A percentile compares a stretch with the other conserved stretches of the same genome.
phyloP scores from a whole-genome alignment of 139 green algal species.

The Pseudopediastrum boryanum region DNA sequence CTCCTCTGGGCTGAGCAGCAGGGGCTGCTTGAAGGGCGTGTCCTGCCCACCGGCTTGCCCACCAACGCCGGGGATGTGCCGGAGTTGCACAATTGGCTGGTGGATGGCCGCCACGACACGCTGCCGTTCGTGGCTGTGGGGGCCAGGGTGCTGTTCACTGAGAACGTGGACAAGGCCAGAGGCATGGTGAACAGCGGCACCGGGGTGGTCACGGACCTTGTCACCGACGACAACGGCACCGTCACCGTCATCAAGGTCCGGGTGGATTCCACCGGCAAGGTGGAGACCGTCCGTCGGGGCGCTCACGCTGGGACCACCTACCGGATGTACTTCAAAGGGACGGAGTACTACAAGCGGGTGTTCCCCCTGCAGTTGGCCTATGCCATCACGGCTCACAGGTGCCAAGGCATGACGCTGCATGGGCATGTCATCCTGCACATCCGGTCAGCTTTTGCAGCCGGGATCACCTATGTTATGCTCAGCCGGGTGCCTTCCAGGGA shows the following conservation, averaged over 20 bases:
- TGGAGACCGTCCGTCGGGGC: not conserved
- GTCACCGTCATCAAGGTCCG: not conserved
- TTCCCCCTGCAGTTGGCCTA: conserved; percentile 15
- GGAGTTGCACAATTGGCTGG: not conserved
- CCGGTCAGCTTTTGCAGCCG: conserved; percentile 1
- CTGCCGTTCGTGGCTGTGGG: not conserved
- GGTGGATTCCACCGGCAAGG: not conserved
- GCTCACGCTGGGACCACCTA: not conserved
- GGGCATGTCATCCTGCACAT: conserved; percentile 1
- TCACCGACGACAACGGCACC: not conserved
- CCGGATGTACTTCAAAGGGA: not conserved
- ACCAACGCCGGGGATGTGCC: not conserved
- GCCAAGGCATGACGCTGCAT: not conserved
- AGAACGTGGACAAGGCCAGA: not conserved
- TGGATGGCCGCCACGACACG: not conserved
- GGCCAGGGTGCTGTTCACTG: not conserved
- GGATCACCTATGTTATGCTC: conserved; percentile 16
- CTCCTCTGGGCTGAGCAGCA: not conserved
- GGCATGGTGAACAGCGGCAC: not conserved
- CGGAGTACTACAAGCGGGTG: not conserved
- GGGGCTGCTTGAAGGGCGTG: not conserved
- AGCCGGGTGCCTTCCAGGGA: not conserved
- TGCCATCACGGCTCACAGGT: conserved; percentile 11
- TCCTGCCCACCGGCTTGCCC: not conserved
- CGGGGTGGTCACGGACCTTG: not conserved